Percentiles rank a stretch among this genome's conserved stretches.
phyloP scores from a whole-genome alignment of 2,329 filamentous ascomycete species.

The Aspergillus pseudoviridinutans region DNA sequence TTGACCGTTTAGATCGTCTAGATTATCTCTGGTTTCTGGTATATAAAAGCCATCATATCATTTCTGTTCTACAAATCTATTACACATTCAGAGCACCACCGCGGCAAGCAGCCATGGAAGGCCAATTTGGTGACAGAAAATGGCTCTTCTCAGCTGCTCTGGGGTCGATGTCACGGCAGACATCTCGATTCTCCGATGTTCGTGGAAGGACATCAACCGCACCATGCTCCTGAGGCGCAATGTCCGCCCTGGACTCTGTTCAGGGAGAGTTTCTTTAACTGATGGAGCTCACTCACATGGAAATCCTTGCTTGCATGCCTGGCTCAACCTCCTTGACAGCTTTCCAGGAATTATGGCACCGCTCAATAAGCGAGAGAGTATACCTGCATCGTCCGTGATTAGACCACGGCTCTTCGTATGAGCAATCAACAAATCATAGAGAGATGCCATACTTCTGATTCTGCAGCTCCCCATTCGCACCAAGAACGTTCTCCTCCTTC shows the following conservation, averaged over 20 bases:
- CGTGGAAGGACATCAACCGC: neutral
- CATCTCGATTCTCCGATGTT: neutral
- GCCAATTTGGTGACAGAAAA: neutral
- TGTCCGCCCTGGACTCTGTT: neutral
- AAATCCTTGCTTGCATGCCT: neutral
- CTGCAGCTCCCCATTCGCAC: slow-evolving; percentile 58
- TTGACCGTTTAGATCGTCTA: neutral
- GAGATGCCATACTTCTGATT: neutral
- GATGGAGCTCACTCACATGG: neutral
- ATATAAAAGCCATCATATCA: neutral
- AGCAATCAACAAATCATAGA: neutral
- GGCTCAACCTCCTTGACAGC: neutral
- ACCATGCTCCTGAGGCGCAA: neutral
- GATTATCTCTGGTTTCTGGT: neutral
- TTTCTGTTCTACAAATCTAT: neutral
- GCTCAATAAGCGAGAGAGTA: neutral
- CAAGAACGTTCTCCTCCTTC: slow-evolving; percentile 80
- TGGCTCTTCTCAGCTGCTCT: slow-evolving; percentile 1
- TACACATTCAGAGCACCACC: neutral
- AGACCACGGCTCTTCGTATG: neutral
- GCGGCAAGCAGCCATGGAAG: neutral
- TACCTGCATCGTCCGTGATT: neutral
- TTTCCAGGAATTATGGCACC: neutral
- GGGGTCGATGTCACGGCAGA: slow-evolving; percentile 1
- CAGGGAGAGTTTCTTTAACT: neutral